These are phyloP conservation scores for Macrophomina phaseolina DNA, from an alignment of 2,329 filamentous ascomycete species.

Conservation along the genomic window DNA sequence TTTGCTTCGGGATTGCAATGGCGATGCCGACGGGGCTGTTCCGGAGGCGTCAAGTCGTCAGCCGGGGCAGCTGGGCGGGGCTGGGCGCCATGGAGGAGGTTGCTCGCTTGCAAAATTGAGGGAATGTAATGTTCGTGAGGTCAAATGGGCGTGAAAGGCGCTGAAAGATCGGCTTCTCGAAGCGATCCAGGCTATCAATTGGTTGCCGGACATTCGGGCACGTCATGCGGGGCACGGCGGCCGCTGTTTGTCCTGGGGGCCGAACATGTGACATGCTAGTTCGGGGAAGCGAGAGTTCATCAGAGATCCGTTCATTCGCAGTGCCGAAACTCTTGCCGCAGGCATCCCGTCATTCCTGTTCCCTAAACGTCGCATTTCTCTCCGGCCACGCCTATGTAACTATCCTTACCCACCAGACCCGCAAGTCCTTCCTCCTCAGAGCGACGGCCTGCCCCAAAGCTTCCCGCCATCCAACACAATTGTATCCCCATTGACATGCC, in stretches of 20 bases:
- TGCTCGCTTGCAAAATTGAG: not conserved
- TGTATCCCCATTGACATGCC: slow-evolving; percentile 74
- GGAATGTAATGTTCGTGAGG: not conserved
- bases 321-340: too few relatives aligned
- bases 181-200: slow-evolving; percentile 19
- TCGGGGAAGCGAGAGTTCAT: too few relatives aligned
- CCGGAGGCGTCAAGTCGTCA: not conserved
- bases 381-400: not conserved
- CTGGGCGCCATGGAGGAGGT: not conserved
- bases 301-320: too few relatives aligned
- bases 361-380: too few relatives aligned
- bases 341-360: too few relatives aligned
- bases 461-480: slow-evolving; percentile 74
- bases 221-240: not conserved
- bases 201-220: not conserved
- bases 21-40: not conserved
- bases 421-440: slow-evolving; percentile 33
- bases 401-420: not conserved
- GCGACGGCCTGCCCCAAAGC: slow-evolving; percentile 40
- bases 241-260: not conserved
- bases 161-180: slow-evolving; percentile 19
- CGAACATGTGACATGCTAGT: not conserved
- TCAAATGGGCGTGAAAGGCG: not conserved
- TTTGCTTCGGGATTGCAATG: not conserved
- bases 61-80: not conserved